Base-by-base conservation (phyloP, 2,329 filamentous ascomycete genomes). In the Ceratocystis albifundus region DNA sequence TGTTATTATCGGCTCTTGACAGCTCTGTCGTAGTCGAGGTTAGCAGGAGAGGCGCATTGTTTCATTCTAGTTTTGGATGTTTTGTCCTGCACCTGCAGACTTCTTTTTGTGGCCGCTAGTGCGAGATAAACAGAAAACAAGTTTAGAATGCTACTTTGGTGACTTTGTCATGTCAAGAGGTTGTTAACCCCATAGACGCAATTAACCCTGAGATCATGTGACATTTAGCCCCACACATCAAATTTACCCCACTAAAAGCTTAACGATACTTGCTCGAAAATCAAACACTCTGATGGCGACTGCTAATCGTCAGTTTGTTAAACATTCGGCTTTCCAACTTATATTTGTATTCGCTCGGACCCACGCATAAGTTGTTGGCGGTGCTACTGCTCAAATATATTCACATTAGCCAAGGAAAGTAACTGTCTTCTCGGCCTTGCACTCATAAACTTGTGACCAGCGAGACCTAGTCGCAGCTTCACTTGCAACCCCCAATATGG, bases 401-500 rank as follows among this genome's bases (percentile, higher is more conserved):
- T 41, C 36, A 41, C 10, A 12, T 12, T 41, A 41, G 6, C 30
- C 30, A 32, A 32, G 30, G 30, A 32, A 32, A 32, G 30, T 32
- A 6, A 32, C 30, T 32, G 30, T 32, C 30, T 32, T 32, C 7
- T 32, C 30, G 6, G 30, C 30, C 30, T 32, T 7, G 30, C 30
- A 32, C 30, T 7, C 30, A 32, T 32, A 32, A 32, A 20, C 7
- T 53, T 53, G 10, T 25, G 7, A 22, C 48, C 3, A 53, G 15
- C 30, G 12, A 59, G 30, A 5, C 10, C 30, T n/a, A 53, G 41
- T 28, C 45, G 61, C 55, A 63, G 30, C 53, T 25, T 44, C 53
- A 32, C 32, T 55, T n/a, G 44, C 46, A 36, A 44, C 65, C 12
- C 20, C 44, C 28, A 50, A 68, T 32, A 25, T 66, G 17, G 41